Evolutionary conservation across 495 filamentous ascomycete species (phyloP), one percentile per base, ranked within the genome.

Genomic region (Lasiosphaeria miniovina): DNA sequence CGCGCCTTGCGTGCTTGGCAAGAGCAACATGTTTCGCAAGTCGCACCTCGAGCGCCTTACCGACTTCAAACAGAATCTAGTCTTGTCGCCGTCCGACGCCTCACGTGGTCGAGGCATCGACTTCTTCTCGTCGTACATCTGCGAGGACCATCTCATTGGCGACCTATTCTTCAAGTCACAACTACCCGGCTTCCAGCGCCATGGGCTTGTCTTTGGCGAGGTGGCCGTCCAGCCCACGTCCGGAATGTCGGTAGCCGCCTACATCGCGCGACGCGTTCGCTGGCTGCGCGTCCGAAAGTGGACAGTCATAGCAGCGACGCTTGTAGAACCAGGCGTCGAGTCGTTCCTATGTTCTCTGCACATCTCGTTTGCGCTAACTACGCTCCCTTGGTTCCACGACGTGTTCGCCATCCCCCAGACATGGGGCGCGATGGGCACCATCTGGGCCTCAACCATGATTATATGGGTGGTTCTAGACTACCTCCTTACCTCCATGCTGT

Each of bases 1-100:
- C 58, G 93, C 94, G 0, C 93, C 95, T 6, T 98, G 95, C 72
- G 90, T 95, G 56, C 89, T 98, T 6, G 94, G 94, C 33, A 99
- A 99, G 75, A 95, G 90, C 55, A 98, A 94, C 74, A 96, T 99
- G 89, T 98, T 98, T 78, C 89, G 94, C 34, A 88, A 87, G 52
- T 93, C 92, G 0, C 93, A 99, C 66, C 85, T 99, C 33, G 82
- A 91, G 67, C 82, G 82, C 59, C 81, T 95, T 17, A 97, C 93
- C n/a, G 68, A 78, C 52, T 80, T 76, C 8, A 64, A 66, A 17
- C 79, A 54, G 45, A 82, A 77, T 66, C 77, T 72, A 24, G 65
- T 74, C 54, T 70, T 80, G 63, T 69, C 72, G 36, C 62, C 81
- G 65, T 60, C 75, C 62, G 68, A 80, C 55, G 65, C 75, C 52